These are phyloP conservation scores for Wickerhamiella azymoides DNA, from an alignment of 805 yeast species.

Conservation along the genomic window DNA sequence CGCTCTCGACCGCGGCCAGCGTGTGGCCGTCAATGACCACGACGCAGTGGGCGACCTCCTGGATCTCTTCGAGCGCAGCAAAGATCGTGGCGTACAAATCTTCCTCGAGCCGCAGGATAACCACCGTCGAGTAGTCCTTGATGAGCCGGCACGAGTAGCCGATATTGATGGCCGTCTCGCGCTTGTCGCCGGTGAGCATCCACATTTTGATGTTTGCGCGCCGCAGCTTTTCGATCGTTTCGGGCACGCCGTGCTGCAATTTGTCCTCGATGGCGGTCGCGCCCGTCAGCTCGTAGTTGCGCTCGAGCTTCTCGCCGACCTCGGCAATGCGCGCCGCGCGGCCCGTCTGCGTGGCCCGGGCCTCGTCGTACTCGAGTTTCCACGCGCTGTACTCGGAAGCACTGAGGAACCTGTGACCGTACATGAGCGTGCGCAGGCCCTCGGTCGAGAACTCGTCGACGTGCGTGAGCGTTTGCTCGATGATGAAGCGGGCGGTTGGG, in stretches of 20 bases:
- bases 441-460: slow-evolving; percentile 90
- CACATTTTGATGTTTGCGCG: slow-evolving; percentile 90
- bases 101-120: slow-evolving; percentile 40
- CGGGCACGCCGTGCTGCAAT: slow-evolving; percentile 92
- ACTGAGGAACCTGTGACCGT: slow-evolving; percentile 62
- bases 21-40: slow-evolving; percentile 93
- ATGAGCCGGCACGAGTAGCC: slow-evolving; percentile 90
- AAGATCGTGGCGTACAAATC: slow-evolving; percentile 57
- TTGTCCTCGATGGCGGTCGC: slow-evolving; percentile 98
- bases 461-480: slow-evolving; percentile 78
- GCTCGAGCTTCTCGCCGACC: slow-evolving; percentile 62
- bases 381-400: slow-evolving; percentile 47
- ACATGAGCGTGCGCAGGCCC: slow-evolving; percentile 81
- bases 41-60: slow-evolving; percentile 82
- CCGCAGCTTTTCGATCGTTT: slow-evolving; percentile 78
- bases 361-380: slow-evolving; percentile 53
- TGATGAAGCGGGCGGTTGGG: slow-evolving; percentile 56
- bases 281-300: slow-evolving; percentile 56
- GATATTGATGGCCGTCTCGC: slow-evolving; percentile 95
- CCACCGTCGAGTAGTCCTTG: slow-evolving; percentile 82
- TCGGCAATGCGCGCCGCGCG: slow-evolving; percentile 53
- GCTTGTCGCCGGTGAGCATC: slow-evolving; percentile 98
- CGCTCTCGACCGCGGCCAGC: slow-evolving; percentile 54
- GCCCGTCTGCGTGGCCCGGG: slow-evolving; percentile 59
- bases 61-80: slow-evolving; percentile 61